Evolutionary conservation across 176 grass and related monocot genomes (phyloP).

Genomic region (Luzula sylvatica): DNA sequence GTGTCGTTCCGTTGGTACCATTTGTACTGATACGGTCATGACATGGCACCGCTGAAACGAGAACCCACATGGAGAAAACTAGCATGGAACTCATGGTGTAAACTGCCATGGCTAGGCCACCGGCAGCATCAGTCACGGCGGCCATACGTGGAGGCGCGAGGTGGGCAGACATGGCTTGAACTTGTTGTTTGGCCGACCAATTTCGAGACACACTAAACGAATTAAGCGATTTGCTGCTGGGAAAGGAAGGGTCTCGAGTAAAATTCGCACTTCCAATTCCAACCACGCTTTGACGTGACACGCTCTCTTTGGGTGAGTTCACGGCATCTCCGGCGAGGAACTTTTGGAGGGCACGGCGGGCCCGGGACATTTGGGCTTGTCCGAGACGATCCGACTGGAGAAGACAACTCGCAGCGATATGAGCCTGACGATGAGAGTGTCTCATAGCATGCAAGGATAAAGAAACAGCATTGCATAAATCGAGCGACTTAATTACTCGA

Average conservation of each 20-base stretch:
- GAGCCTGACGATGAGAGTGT: slow-evolving; percentile 55
- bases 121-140: background rate
- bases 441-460: slow-evolving; percentile 53
- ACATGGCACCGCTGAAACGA: slow-evolving; percentile 59
- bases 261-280: background rate
- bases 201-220: slow-evolving; percentile 72
- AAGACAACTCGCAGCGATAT: slow-evolving; percentile 54
- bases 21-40: slow-evolving; percentile 27
- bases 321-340: slow-evolving; percentile 1
- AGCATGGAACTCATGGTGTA: slow-evolving; percentile 92
- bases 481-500: slow-evolving; percentile 66
- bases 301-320: background rate
- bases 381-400: slow-evolving; percentile 16
- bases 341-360: slow-evolving; percentile 59
- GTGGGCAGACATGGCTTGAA: slow-evolving; percentile 61
- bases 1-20: background rate
- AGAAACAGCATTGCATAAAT: slow-evolving; percentile 71
- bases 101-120: slow-evolving; percentile 50
- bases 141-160: slow-evolving; percentile 27
- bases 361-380: slow-evolving; percentile 47
- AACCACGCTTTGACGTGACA: background rate
- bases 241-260: slow-evolving; percentile 14
- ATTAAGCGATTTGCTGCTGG: slow-evolving; percentile 19
- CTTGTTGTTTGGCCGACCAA: slow-evolving; percentile 50
- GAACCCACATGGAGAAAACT: slow-evolving; percentile 65